Evolutionary conservation across 1,284 basidiomycete genomes (phyloP).

Genomic region (Fomitiporia mediterranea): DNA sequence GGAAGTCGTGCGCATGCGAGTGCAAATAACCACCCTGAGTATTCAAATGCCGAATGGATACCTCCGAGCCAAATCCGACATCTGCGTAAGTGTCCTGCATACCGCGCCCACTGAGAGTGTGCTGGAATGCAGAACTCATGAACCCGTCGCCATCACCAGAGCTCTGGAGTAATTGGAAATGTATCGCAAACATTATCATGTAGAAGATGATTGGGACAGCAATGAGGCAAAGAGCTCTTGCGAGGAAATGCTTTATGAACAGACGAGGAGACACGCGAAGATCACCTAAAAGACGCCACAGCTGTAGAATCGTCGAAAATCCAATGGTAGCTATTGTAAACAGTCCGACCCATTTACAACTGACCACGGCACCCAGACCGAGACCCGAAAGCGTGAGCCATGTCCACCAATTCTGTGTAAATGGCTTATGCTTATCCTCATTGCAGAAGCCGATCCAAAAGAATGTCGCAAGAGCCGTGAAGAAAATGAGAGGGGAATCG

Average conservation of each 20-base stretch:
- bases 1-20: slow-evolving; percentile 89
- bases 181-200: slow-evolving; percentile 93
- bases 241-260: slow-evolving; percentile 83
- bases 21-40: slow-evolving; percentile 98
- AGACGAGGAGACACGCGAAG: slow-evolving; percentile 70
- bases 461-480: slow-evolving; percentile 87
- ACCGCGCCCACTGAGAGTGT: slow-evolving; percentile 85
- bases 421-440: slow-evolving; percentile 80
- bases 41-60: slow-evolving; percentile 87
- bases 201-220: slow-evolving; percentile 84
- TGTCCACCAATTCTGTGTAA: slow-evolving; percentile 87
- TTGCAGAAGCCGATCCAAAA: slow-evolving; percentile 90
- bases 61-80: slow-evolving; percentile 78
- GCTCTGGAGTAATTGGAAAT: slow-evolving; percentile 84
- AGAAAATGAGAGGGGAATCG: slow-evolving; percentile 96
- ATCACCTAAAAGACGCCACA: slow-evolving; percentile 92
- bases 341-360: slow-evolving; percentile 98
- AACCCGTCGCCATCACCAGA: slow-evolving; percentile 97
- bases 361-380: slow-evolving; percentile 86
- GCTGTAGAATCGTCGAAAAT: slow-evolving; percentile 76
- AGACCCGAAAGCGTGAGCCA: slow-evolving; percentile 90
- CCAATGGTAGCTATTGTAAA: slow-evolving; percentile 98
- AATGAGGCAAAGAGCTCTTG: slow-evolving; percentile 87
- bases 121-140: slow-evolving; percentile 99
- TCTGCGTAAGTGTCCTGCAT: slow-evolving; percentile 97